Conservation (phyloP, 2,329 filamentous ascomycete genomes). For the Colletotrichum tropicale region DNA sequence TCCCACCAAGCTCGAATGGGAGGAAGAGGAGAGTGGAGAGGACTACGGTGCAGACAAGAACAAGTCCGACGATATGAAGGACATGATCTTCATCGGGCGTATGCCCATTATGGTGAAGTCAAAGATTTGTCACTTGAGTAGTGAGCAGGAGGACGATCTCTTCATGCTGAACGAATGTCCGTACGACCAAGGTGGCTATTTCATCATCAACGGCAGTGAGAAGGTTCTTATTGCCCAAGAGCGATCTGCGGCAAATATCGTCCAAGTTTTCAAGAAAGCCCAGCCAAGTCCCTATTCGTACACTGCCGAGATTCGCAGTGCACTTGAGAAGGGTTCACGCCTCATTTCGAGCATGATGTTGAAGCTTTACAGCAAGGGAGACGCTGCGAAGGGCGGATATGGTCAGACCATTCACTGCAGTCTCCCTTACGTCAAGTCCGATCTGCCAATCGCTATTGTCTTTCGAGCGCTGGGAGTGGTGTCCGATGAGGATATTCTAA, state of each 20-base stretch:
- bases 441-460: slow-evolving; percentile 92
- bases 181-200: slow-evolving; percentile 98
- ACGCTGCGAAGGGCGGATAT: slow-evolving; percentile 77
- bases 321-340: slow-evolving; percentile 93
- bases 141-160: slow-evolving; percentile 82
- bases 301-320: slow-evolving; percentile 94
- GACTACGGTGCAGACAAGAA: slow-evolving; percentile 56
- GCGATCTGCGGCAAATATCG: slow-evolving; percentile 96
- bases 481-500: slow-evolving; percentile 96
- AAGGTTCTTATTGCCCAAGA: slow-evolving; percentile 99
- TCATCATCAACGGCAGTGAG: slow-evolving; percentile 98
- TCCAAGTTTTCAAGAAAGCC: slow-evolving; percentile 98
- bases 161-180: slow-evolving; percentile 96
- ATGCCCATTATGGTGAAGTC: slow-evolving; percentile 98
- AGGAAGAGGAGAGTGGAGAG: slow-evolving; percentile 60
- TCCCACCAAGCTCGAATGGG: slow-evolving; percentile 64
- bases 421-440: slow-evolving; percentile 90
- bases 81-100: slow-evolving; percentile 90
- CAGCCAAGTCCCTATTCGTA: slow-evolving; percentile 91
- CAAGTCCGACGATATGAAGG: slow-evolving; percentile 61
- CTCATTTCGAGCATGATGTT: slow-evolving; percentile 92
- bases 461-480: slow-evolving; percentile 96
- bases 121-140: slow-evolving; percentile 88
- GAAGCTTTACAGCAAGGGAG: slow-evolving; percentile 87
- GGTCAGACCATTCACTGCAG: slow-evolving; percentile 90